A percentile compares a stretch with the other conserved stretches of the same genome.
phyloP scores from a whole-genome alignment of 768 basidiomycete genomes.

The Serendipita sp. region DNA sequence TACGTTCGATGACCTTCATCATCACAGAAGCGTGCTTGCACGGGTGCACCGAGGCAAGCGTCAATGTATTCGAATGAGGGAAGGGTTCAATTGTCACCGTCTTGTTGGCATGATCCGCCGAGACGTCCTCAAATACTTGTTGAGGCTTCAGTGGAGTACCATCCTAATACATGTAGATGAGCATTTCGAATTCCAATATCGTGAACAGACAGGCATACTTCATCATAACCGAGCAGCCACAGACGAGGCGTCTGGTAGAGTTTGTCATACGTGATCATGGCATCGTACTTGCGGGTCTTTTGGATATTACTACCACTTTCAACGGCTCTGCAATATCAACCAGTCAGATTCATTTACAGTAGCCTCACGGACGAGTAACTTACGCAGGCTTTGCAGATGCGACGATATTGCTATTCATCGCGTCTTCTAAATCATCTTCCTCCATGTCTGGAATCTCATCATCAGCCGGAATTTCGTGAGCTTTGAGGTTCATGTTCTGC shows the following conservation, averaged over 20 bases:
- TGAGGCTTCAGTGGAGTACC: slow-evolving; percentile 71
- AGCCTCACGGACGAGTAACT: slow-evolving; percentile 13
- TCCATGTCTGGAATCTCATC: slow-evolving; percentile 99
- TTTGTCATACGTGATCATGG: slow-evolving; percentile 99
- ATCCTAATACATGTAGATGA: slow-evolving; percentile 35
- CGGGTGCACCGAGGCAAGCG: slow-evolving; percentile 88
- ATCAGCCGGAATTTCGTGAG: slow-evolving; percentile 65
- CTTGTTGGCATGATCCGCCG: slow-evolving; percentile 93
- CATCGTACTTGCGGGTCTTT: slow-evolving; percentile 96
- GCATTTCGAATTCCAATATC: background rate
- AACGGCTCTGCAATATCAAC: slow-evolving; percentile 28
- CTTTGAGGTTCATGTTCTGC: slow-evolving; percentile 9
- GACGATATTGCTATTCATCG: slow-evolving; percentile 72
- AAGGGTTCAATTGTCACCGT: slow-evolving; percentile 98
- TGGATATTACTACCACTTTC: slow-evolving; percentile 67
- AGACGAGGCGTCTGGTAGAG: slow-evolving; percentile 97
- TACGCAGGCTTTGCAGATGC: slow-evolving; percentile 41
- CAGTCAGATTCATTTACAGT: background rate
- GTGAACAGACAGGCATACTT: slow-evolving; percentile 34
- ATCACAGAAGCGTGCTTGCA: slow-evolving; percentile 98
- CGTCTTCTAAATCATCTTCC: slow-evolving; percentile 79
- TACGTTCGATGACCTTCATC: slow-evolving; percentile 99
- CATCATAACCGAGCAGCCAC: slow-evolving; percentile 96
- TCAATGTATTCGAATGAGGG: slow-evolving; percentile 76
- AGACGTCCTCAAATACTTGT: slow-evolving; percentile 95